phyloP scores from a whole-genome alignment of 805 yeast species.

The Yamadazyma ubonensis region DNA sequence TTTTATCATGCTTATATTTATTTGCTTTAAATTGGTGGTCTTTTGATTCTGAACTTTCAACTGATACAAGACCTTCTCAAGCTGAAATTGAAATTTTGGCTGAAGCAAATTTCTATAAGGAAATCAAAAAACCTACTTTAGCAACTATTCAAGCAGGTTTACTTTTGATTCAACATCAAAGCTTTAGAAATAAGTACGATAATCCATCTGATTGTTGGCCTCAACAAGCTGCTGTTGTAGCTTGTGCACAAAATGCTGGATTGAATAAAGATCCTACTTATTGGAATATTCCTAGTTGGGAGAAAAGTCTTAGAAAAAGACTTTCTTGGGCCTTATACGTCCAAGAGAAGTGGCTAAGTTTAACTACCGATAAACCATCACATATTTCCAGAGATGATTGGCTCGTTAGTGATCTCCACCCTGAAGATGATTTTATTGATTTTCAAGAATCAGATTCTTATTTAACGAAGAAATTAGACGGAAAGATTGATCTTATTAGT shows the following conservation, averaged over 20 bases:
- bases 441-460: constrained; percentile 46
- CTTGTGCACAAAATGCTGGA: constrained; percentile 85
- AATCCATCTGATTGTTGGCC: constrained; percentile 50
- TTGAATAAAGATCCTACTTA: constrained; percentile 79
- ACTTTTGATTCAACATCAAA: constrained; percentile 64
- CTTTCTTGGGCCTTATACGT: constrained; percentile 93
- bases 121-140: constrained; percentile 79
- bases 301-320: constrained; percentile 78
- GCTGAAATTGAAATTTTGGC: constrained; percentile 43
- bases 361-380: constrained; percentile 79
- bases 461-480: constrained; percentile 34
- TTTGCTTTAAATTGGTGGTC: constrained; percentile 95
- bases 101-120: constrained; percentile 67
- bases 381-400: constrained; percentile 67
- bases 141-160: constrained; percentile 91
- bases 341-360: constrained; percentile 87
- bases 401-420: constrained; percentile 66
- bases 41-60: constrained; percentile 69
- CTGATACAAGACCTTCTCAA: constrained; percentile 74
- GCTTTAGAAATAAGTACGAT: constrained; percentile 24
- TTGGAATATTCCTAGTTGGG: constrained; percentile 95
- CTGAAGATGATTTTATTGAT: constrained; percentile 74
- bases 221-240: constrained; percentile 78
- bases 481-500: constrained; percentile 62
- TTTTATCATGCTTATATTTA: constrained; percentile 85